Evolutionary conservation across 345 rosid species (phyloP), one percentile per base, ranked within the genome.

Genomic region (Arabis alpina): DNA sequence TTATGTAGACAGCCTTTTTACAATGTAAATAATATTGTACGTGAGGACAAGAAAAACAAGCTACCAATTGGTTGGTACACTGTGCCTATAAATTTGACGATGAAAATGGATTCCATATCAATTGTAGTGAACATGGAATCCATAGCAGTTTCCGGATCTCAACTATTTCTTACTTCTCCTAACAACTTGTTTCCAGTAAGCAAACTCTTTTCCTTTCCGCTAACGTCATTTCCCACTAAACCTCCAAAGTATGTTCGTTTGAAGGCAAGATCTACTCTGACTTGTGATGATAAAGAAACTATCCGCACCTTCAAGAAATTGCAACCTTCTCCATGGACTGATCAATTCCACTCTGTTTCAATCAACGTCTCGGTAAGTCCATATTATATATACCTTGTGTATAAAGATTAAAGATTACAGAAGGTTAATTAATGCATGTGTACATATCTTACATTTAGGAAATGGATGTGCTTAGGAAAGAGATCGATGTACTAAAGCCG

Each of bases 401-500:
- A 28, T 28, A 28, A 3, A 28, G 32, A 28, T 0, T 28, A 28
- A 5, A 28, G 32, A 28, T 19, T 1, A 19, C 23, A 19, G 23
- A 19, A 28, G 32, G 32, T 28, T 28, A 28, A 28, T 5, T 4
- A 4, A 28, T 27, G 30, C 6, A 51, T n/a, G 36, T 27, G 13
- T 11, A 43, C n/a, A 13, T 54, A 19, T 19, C 23, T 19, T 19
- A 19, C 23, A 0, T 19, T 19, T 19, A 19, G 23, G 23, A 19
- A 19, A 3, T 47, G 23, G 67, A 62, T 44, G 43, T 1, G n/a
- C 67, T 47, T 62, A 6, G 15, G 15, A 28, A 8, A 1, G 15
- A 62, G 16, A 23, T 62, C 7, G 67, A 62, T 13, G 54, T n/a
- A 45, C 41, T 64, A 5, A 64, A 49, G 47, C 44, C 44, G 15